Evolutionary conservation across 2,329 filamentous ascomycete genomes (phyloP).

Genomic region (Cercospora beticola): DNA sequence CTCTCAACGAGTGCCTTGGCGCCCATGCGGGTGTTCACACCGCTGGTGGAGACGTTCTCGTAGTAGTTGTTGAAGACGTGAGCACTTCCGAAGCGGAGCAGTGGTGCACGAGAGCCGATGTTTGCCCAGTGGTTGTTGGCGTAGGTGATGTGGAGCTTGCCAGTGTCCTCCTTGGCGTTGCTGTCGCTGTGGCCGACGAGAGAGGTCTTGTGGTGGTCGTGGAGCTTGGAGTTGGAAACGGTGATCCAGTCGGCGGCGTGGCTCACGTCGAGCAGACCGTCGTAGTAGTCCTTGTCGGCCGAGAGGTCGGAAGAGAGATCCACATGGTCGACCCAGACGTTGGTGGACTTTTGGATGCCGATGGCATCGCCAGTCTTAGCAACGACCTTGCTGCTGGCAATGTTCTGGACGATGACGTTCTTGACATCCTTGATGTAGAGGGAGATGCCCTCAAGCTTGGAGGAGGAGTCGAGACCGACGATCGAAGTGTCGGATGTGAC

Average conservation of each 20-base stretch:
- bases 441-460: constrained; percentile 48
- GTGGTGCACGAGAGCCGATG: constrained; percentile 63
- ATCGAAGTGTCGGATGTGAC: constrained; percentile 53
- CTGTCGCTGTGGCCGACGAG: constrained; percentile 61
- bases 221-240: constrained; percentile 49
- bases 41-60: constrained; percentile 38
- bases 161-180: constrained; percentile 59
- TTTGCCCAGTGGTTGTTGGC: constrained; percentile 66
- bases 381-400: constrained; percentile 53
- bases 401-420: constrained; percentile 60
- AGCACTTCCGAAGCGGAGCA: constrained; percentile 64
- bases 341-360: constrained; percentile 49
- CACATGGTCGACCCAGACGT: constrained; percentile 67
- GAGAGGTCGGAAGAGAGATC: constrained; percentile 61
- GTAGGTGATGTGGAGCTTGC: constrained; percentile 64
- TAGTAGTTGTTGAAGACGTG: constrained; percentile 60
- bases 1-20: constrained; percentile 47
- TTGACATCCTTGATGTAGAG: constrained; percentile 49
- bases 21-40: constrained; percentile 45
- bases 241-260: constrained; percentile 64
- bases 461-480: constrained; percentile 49
- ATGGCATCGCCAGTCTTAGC: constrained; percentile 53
- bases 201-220: constrained; percentile 64
- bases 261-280: constrained; percentile 64
- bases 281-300: constrained; percentile 67